phyloP scores from a whole-genome alignment of 108 stramenopile genomes.

The Pseudonitzschia delicatissima region DNA sequence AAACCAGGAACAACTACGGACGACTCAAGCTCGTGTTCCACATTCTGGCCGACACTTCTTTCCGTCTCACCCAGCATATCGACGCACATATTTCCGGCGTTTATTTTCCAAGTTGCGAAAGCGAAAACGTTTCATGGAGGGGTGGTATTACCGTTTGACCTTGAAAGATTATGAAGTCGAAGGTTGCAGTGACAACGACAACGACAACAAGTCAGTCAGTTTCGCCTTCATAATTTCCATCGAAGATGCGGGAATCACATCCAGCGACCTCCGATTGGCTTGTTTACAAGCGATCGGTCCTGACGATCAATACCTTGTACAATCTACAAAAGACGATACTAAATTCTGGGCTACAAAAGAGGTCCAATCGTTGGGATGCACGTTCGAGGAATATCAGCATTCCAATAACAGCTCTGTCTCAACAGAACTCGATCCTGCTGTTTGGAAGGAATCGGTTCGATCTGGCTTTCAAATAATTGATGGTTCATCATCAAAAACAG shows the following conservation, averaged over 20 bases:
- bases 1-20: not conserved
- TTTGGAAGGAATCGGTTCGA: conserved; percentile 50
- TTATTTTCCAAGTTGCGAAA: conserved; percentile 21
- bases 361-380: conserved; percentile 72
- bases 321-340: conserved; percentile 67
- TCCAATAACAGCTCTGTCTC: not conserved
- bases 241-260: conserved; percentile 67
- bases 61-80: conserved; percentile 65
- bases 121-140: conserved; percentile 73
- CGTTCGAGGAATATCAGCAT: conserved; percentile 44
- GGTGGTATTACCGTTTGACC: conserved; percentile 89
- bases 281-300: conserved; percentile 83
- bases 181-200: conserved; percentile 18
- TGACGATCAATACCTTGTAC: conserved; percentile 70
- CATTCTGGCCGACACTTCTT: conserved; percentile 80
- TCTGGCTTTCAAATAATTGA: conserved; percentile 69
- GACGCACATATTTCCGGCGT: conserved; percentile 9
- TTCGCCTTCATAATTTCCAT: conserved; percentile 84
- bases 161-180: conserved; percentile 33
- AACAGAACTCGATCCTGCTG: conserved; percentile 43
- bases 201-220: conserved; percentile 27
- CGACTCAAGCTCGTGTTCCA: conserved; percentile 21
- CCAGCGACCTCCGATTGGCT: conserved; percentile 54
- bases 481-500: not conserved
- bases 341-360: conserved; percentile 78